These are phyloP conservation scores for Solanum hybrid DNA, from an alignment of 305 asterid genomes.

Conservation along the genomic window DNA sequence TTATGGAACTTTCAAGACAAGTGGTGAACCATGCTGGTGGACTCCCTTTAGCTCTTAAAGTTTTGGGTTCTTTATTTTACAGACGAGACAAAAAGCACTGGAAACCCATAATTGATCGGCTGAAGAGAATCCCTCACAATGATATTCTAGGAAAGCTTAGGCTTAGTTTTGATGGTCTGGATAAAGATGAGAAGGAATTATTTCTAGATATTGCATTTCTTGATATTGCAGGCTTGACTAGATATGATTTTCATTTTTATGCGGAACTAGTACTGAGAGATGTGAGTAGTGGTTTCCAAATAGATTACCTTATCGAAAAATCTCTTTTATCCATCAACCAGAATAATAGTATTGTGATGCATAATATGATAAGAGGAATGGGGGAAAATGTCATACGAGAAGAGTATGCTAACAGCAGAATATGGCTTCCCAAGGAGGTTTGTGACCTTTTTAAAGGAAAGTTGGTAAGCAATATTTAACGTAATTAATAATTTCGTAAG, in stretches of 20 bases:
- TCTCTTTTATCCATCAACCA: neutral
- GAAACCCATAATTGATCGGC: too few relatives aligned
- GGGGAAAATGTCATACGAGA: neutral
- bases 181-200: neutral
- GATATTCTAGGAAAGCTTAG: too few relatives aligned
- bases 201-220: conserved; percentile 1
- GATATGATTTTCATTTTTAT: accelerated
- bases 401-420: neutral
- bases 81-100: too few relatives aligned
- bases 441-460: neutral
- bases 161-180: too few relatives aligned
- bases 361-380: conserved; percentile 1
- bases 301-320: neutral
- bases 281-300: neutral
- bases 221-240: neutral
- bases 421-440: neutral
- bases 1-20: too few relatives aligned
- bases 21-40: too few relatives aligned
- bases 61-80: too few relatives aligned
- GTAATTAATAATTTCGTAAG: neutral
- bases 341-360: neutral
- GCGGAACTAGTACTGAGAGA: too few relatives aligned
- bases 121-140: too few relatives aligned
- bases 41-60: too few relatives aligned
- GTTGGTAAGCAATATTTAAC: neutral